Base-by-base conservation (phyloP, 495 filamentous ascomycete genomes). In the Cudoniella acicularis region DNA sequence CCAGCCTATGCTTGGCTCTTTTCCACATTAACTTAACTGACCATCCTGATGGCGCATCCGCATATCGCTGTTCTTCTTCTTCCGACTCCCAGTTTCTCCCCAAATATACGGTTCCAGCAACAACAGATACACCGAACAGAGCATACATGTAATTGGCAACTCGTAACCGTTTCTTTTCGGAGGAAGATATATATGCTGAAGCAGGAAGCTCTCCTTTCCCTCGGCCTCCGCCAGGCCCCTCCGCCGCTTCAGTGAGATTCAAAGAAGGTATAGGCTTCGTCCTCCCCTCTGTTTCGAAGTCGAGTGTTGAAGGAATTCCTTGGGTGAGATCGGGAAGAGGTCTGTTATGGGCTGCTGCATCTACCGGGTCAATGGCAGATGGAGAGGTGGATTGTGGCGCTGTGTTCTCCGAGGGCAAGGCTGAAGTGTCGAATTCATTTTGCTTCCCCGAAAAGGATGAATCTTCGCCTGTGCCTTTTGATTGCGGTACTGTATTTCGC, bases 251-350 rank as follows among this genome's bases (percentile, higher is more conserved):
- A 3, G 84, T 80, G 10, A 87, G 70, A 46, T 86, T 80, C 54
- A 90, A 41, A 22, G 60, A 46, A 17, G 8, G 6, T 13, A 2
- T 13, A 3, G 3, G 71, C 54, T 24, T 68, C 40, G 78, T 78
- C 43, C 79, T 79, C 22, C 73, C 73, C 11, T 76, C 77, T 2
- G 73, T 81, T 70, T 88, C 84, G 60, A 87, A 82, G 67, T 94
- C 89, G 30, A 96, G 77, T 17, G 91, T 96, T 18, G 91, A 96
- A 0, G 92, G 92, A 57, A 96, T 94, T 62, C 92, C 92, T 69
- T 93, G 87, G 8, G 89, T 93, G 21, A 96, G 82, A 68, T 96
- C 91, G 56, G 92, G 92, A 17, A 96, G 79, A 18, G 87, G 85
- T 64, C 80, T 73, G 1, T 74, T 69, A 57, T 77, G 69, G 43